A percentile compares a stretch with the other conserved stretches of the same genome.
phyloP scores from a whole-genome alignment of 805 yeast genomes.

The Nakazawaea wickerhamii region DNA sequence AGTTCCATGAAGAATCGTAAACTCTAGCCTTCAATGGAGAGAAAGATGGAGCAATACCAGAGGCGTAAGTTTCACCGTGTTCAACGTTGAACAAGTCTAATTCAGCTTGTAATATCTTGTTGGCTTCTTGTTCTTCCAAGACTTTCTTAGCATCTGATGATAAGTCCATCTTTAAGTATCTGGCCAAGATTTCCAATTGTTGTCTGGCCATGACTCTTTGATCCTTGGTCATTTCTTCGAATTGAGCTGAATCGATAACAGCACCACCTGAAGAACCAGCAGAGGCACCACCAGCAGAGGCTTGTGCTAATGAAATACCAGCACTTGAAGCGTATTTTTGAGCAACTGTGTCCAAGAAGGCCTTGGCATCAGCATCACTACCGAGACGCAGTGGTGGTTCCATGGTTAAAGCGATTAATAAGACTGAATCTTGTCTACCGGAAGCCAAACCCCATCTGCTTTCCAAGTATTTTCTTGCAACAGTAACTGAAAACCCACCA shows the following conservation, averaged over 20 bases:
- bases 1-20: conserved; percentile 98
- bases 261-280: conserved; percentile 72
- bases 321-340: conserved; percentile 80
- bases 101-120: conserved; percentile 78
- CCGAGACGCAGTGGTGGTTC: conserved; percentile 91
- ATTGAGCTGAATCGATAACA: conserved; percentile 90
- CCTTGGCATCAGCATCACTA: conserved; percentile 84
- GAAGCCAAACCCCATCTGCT: conserved; percentile 87
- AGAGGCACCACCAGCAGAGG: conserved; percentile 49
- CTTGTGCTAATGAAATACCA: conserved; percentile 71
- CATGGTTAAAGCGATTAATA: conserved; percentile 74
- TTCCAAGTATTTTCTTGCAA: conserved; percentile 89
- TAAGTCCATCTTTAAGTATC: conserved; percentile 89
- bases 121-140: conserved; percentile 80
- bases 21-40: conserved; percentile 91
- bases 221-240: conserved; percentile 74
- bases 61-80: conserved; percentile 89
- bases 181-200: conserved; percentile 88
- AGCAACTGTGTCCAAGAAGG: conserved; percentile 75
- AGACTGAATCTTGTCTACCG: conserved; percentile 91
- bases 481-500: conserved; percentile 94
- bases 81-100: conserved; percentile 87
- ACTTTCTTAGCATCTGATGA: conserved; percentile 85
- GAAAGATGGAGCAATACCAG: conserved; percentile 86
- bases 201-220: conserved; percentile 66